These are phyloP conservation scores for Saksenaea vasiformis DNA, from an alignment of 371 early-diverging fungal species.

Conservation along the genomic window DNA sequence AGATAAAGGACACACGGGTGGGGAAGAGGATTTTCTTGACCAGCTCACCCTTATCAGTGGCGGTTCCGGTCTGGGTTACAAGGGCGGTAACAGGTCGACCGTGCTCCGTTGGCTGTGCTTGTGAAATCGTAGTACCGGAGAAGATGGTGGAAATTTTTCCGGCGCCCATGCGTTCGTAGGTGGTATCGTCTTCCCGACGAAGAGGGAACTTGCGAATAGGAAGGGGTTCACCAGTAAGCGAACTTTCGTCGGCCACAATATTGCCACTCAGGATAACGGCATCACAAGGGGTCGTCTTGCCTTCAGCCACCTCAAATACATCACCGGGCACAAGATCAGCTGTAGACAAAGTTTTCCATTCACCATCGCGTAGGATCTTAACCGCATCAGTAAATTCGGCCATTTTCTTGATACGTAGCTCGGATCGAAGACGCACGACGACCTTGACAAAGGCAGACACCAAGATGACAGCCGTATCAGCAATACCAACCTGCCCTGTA, in stretches of 20 bases:
- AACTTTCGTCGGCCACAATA: conserved; percentile 72
- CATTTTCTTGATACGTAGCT: conserved; percentile 67
- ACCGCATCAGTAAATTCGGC: conserved; percentile 60
- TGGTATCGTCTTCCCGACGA: conserved; percentile 29
- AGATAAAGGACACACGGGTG: conserved; percentile 61
- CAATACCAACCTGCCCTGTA: conserved; percentile 67
- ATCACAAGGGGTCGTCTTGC: conserved; percentile 68
- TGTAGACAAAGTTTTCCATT: conserved; percentile 55
- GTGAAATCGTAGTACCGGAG: conserved; percentile 52
- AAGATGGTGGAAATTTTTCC: conserved; percentile 60
- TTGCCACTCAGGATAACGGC: conserved; percentile 69
- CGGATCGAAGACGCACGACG: conserved; percentile 60
- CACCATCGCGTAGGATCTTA: conserved; percentile 59
- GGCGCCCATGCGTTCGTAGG: conserved; percentile 41
- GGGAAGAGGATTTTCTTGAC: conserved; percentile 78
- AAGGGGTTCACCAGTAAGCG: conserved; percentile 69
- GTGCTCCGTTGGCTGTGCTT: conserved; percentile 37
- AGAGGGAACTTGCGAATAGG: conserved; percentile 64
- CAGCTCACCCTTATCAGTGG: conserved; percentile 75
- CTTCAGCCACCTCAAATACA: conserved; percentile 60
- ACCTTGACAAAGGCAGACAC: conserved; percentile 75
- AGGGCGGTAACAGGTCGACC: conserved; percentile 52
- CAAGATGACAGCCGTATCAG: conserved; percentile 71
- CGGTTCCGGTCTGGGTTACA: conserved; percentile 73
- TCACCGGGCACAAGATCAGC: conserved; percentile 74